Evolutionary conservation across 2,329 filamentous ascomycete genomes (phyloP), one percentile per base, ranked within the genome.

Genomic region (Diaporthe nobilis): DNA sequence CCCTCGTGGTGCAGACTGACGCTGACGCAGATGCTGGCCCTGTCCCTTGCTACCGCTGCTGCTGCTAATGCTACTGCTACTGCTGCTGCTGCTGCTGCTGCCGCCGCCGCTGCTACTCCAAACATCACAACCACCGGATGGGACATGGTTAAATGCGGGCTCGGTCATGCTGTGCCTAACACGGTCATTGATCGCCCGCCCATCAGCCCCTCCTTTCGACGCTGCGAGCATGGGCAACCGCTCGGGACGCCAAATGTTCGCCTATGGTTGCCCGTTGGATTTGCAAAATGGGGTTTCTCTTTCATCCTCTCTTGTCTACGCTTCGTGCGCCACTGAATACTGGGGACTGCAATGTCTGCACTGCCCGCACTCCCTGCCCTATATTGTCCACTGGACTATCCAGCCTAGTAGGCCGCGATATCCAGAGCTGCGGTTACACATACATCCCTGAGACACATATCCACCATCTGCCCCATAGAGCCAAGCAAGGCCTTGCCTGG

Each of bases 371-470:
- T 25, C 49, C 49, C 49, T 42, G 58, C 58, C 20, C 37, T 42
- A 44, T 44, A 28, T 28, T 31, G 60, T 31, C 60, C n/a, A 34
- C n/a, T 47, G 6, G 49, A 42, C 34, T 47, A 70, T 17, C 20
- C 15, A 22, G 44, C 37, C 39, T 65, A 47, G 39, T 7, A 13
- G 39, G 25, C 17, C 22, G 61, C 34, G 44, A 51, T 68, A 68
- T 68, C 63, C 63, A 68, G 63, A 37, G 13, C 63, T 68, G 44
- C 63, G 63, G 63, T 51, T 68, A 68, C 44, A 49, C 58, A 34
- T 37, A 65, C 47, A 68, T 68, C 65, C 65, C 65, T 68, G 65
- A 68, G 65, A 68, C 65, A 42, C 47, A 39, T 39, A 70, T 55
- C 65, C 65, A 70, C 65, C 49, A 13, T 31, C 13, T 55, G 65